A percentile compares a stretch with the other conserved stretches of the same genome.
Conservation (phyloP, 768 basidiomycete species). For the Cytidiella melzeri region DNA sequence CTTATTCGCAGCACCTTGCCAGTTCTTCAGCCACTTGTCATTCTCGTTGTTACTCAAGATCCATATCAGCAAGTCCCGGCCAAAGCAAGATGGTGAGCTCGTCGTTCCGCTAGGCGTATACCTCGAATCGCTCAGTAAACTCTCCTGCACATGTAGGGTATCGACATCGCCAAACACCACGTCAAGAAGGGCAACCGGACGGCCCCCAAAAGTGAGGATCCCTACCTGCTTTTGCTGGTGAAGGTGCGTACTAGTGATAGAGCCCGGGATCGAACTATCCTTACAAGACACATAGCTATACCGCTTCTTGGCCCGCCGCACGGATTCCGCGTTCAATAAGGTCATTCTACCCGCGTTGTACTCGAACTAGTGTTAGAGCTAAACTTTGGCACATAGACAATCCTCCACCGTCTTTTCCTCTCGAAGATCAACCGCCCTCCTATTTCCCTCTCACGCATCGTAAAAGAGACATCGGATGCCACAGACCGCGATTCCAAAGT, state of each 20-base stretch:
- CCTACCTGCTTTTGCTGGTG: conserved; percentile 95
- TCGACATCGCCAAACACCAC: conserved; percentile 94
- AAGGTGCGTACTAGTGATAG: conserved; percentile 55
- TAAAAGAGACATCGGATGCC: conserved; percentile 69
- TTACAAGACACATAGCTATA: conserved; percentile 61
- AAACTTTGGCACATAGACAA: conserved; percentile 45
- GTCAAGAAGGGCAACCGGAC: conserved; percentile 96
- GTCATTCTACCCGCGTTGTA: conserved; percentile 29
- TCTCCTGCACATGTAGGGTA: conserved; percentile 54
- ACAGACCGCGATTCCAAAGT: conserved; percentile 71
- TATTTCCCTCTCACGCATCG: conserved; percentile 88
- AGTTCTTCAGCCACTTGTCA: conserved; percentile 57
- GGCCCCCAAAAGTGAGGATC: conserved; percentile 98
- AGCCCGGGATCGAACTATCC: conserved; percentile 7
- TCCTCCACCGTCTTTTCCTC: conserved; percentile 95
- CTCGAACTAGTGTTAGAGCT: no score
- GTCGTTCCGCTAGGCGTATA: conserved; percentile 26
- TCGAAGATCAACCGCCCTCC: conserved; percentile 97
- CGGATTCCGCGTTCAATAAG: conserved; percentile 95
- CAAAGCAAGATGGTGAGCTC: conserved; percentile 77
- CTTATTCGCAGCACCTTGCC: conserved; percentile 42
- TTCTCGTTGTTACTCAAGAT: conserved; percentile 28
- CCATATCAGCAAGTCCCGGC: conserved; percentile 40
- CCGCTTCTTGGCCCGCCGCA: conserved; percentile 97
- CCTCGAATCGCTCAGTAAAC: conserved; percentile 4